Percentiles rank a stretch among this genome's conserved stretches.
phyloP scores from a whole-genome alignment of 1,139 yeast species.

The Hyphopichia burtonii region DNA sequence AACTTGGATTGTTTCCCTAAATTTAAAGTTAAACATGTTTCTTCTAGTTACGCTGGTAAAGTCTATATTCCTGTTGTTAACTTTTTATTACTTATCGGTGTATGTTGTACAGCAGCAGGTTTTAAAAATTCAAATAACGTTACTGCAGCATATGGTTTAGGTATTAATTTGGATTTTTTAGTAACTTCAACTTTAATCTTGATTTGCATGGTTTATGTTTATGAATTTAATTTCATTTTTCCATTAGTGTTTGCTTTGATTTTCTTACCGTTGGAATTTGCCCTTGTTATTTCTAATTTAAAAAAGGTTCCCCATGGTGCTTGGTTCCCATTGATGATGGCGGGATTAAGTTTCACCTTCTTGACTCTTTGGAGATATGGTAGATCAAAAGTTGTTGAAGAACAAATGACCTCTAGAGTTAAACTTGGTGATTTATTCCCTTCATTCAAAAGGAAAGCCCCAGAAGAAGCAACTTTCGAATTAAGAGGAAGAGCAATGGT shows the following conservation, averaged over 20 bases:
- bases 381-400: conserved; percentile 36
- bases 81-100: conserved; percentile 50
- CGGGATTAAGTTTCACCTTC: conserved; percentile 29
- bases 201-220: conserved; percentile 47
- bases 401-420: conserved; percentile 31
- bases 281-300: conserved; percentile 46
- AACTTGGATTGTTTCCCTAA: conserved; percentile 55
- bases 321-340: conserved; percentile 54
- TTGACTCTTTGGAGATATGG: conserved; percentile 51
- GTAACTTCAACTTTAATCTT: conserved; percentile 49
- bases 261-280: conserved; percentile 47
- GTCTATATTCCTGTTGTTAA: conserved; percentile 53
- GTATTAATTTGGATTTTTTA: conserved; percentile 53
- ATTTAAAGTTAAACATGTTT: conserved; percentile 43
- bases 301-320: conserved; percentile 57
- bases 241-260: conserved; percentile 33
- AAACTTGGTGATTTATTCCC: conserved; percentile 30
- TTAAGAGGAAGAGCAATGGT: conserved; percentile 6
- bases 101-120: conserved; percentile 50
- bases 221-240: conserved; percentile 32
- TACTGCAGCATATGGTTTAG: conserved; percentile 61
- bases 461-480: conserved; percentile 21
- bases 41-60: conserved; percentile 43
- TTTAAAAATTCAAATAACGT: conserved; percentile 50
- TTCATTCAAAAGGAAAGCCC: conserved; percentile 14